Base-by-base conservation (phyloP, 108 stramenopile genomes). In the Stephanodiscus minutulus region DNA sequence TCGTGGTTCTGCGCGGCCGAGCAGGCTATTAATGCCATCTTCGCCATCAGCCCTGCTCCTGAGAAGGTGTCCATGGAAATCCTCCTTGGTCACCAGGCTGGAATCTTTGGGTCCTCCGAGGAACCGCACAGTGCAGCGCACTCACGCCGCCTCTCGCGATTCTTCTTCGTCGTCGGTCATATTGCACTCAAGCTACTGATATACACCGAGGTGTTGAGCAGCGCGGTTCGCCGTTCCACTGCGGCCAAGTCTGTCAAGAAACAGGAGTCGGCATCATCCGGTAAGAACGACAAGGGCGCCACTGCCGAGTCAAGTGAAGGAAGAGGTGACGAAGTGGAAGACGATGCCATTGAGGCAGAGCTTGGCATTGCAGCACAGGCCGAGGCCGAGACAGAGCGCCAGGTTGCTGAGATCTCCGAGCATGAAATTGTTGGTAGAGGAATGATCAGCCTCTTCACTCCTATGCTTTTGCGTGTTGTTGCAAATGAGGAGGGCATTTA, bases 121-220 rank as follows among this genome's bases (percentile, higher is more conserved):
- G 61, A 77, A 24, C 64, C 70, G 12, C 54, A 31, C 48, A 37
- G 31, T 18, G n/a, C 39, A 5, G 80, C 86, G 61, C 77, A 88
- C 68, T 82, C 91, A 35, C 63, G 89, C 33, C 80, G 86, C 46
- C 89, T 99, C 35, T 89, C 96, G 8, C 77, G 96, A 44, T 97
- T 99, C 78, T 95, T 97, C 69, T 98, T 97, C 83, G 90, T 97
- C 54, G 73, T 96, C 11, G 98, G 98, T 3, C 96, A 99, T 56
- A 87, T 96, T 61, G 93, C 98, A 22, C 78, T 99, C 48, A 91
- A 91, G 73, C 84, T 96, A 1, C 88, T 98, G 7, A 94, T 98
- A 10, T 95, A 97, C 72, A 92, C 96, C 9, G 98, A 99, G 64
- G 77, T 74, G 20, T 31, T 97, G 8, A 93, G 87, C 33, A 84